These are phyloP conservation scores for Prinsepia uniflora DNA, from an alignment of 306 rosid genomes.

Conservation along the genomic window DNA sequence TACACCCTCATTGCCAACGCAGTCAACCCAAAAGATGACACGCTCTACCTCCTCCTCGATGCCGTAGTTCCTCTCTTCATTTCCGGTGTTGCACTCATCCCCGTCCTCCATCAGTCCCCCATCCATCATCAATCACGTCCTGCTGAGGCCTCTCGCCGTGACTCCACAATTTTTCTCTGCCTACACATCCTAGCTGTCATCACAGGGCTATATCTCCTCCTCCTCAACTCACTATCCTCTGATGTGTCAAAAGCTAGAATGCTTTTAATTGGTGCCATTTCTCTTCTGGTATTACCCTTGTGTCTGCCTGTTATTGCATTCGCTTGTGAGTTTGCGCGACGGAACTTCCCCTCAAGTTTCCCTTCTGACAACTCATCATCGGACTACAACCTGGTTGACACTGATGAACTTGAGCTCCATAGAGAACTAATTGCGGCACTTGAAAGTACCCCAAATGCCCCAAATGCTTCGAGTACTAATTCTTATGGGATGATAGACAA, in stretches of 20 bases:
- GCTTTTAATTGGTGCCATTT: slow-evolving; percentile 51
- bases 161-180: slow-evolving; percentile 46
- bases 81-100: slow-evolving; percentile 42
- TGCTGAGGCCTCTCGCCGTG: slow-evolving; percentile 10
- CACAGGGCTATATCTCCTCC: slow-evolving; percentile 69
- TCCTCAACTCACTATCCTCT: slow-evolving; percentile 41
- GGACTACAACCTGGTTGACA: slow-evolving; percentile 16
- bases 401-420: slow-evolving; percentile 38
- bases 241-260: slow-evolving; percentile 28
- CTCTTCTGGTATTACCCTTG: slow-evolving; percentile 41
- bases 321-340: slow-evolving; percentile 31
- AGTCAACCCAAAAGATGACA: slow-evolving; percentile 38
- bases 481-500: slow-evolving; percentile 18
- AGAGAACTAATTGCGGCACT: slow-evolving; percentile 39
- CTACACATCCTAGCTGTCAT: slow-evolving; percentile 56
- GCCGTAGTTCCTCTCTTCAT: slow-evolving; percentile 59
- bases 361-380: slow-evolving; percentile 20
- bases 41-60: slow-evolving; percentile 60
- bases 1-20: slow-evolving; percentile 70
- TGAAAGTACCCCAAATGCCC: slow-evolving; percentile 7
- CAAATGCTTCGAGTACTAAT: not conserved
- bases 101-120: slow-evolving; percentile 42
- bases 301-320: slow-evolving; percentile 43
- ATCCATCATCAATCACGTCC: slow-evolving; percentile 24
- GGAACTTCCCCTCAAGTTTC: slow-evolving; percentile 14